These are phyloP conservation scores for Halophytophthora polymorphica DNA, from an alignment of 352 stramenopile genomes.

Conservation along the genomic window DNA sequence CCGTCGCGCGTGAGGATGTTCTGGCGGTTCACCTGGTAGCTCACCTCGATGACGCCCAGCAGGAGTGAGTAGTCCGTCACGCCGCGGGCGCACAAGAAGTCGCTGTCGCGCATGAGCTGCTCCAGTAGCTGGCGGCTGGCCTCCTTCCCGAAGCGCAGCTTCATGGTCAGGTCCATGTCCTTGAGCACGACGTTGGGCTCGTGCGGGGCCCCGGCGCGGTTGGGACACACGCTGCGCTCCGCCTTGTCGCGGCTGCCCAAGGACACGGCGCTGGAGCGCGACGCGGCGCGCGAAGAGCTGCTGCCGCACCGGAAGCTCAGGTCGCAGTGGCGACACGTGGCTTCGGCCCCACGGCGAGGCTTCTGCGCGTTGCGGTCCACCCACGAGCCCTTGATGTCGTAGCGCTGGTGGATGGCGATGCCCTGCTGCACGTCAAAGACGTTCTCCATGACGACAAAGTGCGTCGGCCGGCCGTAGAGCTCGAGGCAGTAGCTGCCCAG, in stretches of 20 bases:
- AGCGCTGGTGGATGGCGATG: conserved; percentile 75
- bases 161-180: conserved; percentile 80
- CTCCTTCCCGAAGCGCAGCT: conserved; percentile 53
- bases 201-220: conserved; percentile 49
- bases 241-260: conserved; percentile 3
- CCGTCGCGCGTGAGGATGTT: conserved; percentile 64
- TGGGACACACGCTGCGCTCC: conserved; percentile 53
- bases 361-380: conserved; percentile 75
- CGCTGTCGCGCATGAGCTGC: conserved; percentile 66
- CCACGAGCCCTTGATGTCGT: conserved; percentile 89
- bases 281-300: conserved; percentile 13
- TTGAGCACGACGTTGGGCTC: conserved; percentile 77
- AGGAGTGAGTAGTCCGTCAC: conserved; percentile 89
- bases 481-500: conserved; percentile 79
- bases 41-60: conserved; percentile 73
- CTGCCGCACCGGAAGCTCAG: conserved; percentile 57
- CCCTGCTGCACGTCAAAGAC: conserved; percentile 81
- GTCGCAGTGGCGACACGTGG: conserved; percentile 69
- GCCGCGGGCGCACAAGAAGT: conserved; percentile 62
- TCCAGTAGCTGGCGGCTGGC: conserved; percentile 41
- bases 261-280: neutral
- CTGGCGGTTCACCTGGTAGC: conserved; percentile 69
- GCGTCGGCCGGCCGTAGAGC: conserved; percentile 65
- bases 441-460: conserved; percentile 90
- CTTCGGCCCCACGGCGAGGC: conserved; percentile 45